phyloP scores from a whole-genome alignment of 176 grass and related monocot genomes.

The Musa beccarii region DNA sequence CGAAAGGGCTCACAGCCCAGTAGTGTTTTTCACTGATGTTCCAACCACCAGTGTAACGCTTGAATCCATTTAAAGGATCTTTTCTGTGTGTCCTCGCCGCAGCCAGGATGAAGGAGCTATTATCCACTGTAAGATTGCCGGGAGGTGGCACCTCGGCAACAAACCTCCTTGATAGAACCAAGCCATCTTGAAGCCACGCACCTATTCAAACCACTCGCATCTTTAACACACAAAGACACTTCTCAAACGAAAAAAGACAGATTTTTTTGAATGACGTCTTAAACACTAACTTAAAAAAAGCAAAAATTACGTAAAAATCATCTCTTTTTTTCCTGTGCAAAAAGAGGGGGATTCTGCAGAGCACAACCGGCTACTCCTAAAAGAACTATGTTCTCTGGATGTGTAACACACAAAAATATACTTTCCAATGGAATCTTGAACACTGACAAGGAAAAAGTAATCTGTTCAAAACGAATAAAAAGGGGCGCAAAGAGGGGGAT shows the following conservation, averaged over 20 bases:
- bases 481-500: neutral
- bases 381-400: no score
- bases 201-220: neutral
- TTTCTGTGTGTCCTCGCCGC: conserved; percentile 51
- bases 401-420: no score
- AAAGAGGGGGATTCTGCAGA: neutral
- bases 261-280: neutral
- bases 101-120: conserved; percentile 49
- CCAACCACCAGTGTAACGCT: conserved; percentile 69
- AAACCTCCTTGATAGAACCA: conserved; percentile 38
- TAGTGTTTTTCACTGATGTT: conserved; percentile 77
- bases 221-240: neutral
- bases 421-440: no score
- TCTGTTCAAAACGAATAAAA: no score
- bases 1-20: conserved; percentile 58
- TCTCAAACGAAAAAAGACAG: neutral
- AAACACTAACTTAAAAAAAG: neutral
- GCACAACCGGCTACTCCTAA: neutral
- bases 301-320: neutral
- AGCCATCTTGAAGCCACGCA: conserved; percentile 8
- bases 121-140: conserved; percentile 4
- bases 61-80: conserved; percentile 55
- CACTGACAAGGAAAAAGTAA: no score
- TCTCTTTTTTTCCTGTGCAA: neutral
- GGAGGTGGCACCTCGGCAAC: conserved; percentile 22